Percentiles rank a stretch among this genome's conserved stretches.
Evolutionary conservation across 139 green algal genomes (phyloP).

Genomic region (Asterochloris sp.): DNA sequence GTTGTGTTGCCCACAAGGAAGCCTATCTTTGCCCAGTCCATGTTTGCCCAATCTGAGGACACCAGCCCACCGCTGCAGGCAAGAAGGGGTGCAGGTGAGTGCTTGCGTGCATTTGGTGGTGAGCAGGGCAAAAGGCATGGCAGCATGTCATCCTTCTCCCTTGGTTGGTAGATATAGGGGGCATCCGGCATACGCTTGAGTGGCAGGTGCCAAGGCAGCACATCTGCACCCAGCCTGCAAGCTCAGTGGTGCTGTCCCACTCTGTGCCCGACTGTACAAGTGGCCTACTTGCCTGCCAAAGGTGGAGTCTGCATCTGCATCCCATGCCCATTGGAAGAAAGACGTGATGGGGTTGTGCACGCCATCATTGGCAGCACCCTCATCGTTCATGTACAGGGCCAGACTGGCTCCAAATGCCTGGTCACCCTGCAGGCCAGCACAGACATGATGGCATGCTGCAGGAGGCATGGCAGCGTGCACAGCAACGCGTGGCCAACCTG

Average conservation of each 20-base stretch:
- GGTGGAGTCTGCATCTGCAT: slow-evolving; percentile 4
- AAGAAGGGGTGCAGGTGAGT: no score
- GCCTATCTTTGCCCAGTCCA: slow-evolving; percentile 19
- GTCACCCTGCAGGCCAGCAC: background rate
- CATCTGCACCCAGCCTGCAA: no score
- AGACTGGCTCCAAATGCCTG: background rate
- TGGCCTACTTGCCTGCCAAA: background rate
- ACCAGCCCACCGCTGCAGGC: slow-evolving; percentile 8
- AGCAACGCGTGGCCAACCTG: background rate
- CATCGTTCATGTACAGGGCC: slow-evolving; percentile 12
- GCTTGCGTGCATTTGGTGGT: no score
- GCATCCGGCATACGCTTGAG: no score
- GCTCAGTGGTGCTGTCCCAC: background rate
- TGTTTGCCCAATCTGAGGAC: background rate
- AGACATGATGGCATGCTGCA: background rate
- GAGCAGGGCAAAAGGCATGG: no score
- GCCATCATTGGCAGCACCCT: background rate
- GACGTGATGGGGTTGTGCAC: slow-evolving; percentile 2
- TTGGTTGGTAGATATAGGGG: no score
- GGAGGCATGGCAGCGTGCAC: background rate
- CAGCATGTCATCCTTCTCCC: no score
- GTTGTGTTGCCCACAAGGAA: slow-evolving; percentile 10
- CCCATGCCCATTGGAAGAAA: slow-evolving; percentile 22
- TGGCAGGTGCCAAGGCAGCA: no score
- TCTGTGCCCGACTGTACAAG: background rate